Evolutionary conservation across 768 basidiomycete species (phyloP), one percentile per base, ranked within the genome.

Genomic region (Porpolomopsis calyptriformis): DNA sequence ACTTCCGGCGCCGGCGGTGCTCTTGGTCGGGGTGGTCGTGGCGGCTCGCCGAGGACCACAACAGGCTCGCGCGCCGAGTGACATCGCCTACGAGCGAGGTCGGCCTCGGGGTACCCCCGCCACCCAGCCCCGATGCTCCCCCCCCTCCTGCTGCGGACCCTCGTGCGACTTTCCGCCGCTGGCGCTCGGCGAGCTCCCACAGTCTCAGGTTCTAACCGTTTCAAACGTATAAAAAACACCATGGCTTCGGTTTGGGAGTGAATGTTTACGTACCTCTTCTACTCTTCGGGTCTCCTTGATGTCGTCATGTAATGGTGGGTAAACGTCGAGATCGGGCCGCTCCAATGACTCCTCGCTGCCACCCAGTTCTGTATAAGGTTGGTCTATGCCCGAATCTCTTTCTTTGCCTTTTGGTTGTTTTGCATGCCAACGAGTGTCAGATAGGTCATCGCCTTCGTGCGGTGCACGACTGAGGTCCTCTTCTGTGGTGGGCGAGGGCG

Each of bases 181-280:
- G 79, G 16, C 82, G 73, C 56, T 90, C 87, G 33, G 77, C 77
- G 38, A 77, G 65, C 54, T 90, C 87, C 88, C 86, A 90, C 35
- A 74, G 73, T 52, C 73, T 71, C 22, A 91, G 69, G 49, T 77
- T 90, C 87, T 90, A 60, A 44, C 26, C 43, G 14, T 34, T 14
- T 11, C 7, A 45, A 3, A 33, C 33, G 4, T 25, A n/a, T n/a
- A 16, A 14, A n/a, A 14, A 10, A 31, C 12, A 19, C 14, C 11
- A 10, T 35, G 9, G 24, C 10, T 33, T n/a, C 2, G 4, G 19
- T 10, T 5, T 7, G 43, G 20, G 8, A 7, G 31, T 19, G 53
- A 37, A 19, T 14, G 4, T 31, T 44, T 35, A 52, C 58, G 43
- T 61, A 83, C 87, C 78, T 88, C 84, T 66, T 80, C 72, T 16